phyloP scores from a whole-genome alignment of 352 stramenopile species.

The Phytophthora aleatoria region DNA sequence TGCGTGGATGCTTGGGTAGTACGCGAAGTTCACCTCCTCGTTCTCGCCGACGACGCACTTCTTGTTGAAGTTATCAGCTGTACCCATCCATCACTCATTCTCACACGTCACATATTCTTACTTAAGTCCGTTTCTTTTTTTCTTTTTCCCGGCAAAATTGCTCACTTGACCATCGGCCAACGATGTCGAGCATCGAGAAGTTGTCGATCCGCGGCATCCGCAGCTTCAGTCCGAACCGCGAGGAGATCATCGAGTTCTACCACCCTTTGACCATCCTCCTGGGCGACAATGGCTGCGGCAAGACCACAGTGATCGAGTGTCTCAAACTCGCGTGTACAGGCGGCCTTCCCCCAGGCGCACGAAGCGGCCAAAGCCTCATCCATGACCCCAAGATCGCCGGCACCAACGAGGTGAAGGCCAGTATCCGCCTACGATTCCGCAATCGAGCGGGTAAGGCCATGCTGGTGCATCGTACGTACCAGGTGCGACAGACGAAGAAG shows the following conservation, averaged over 20 bases:
- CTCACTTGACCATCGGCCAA: constrained; percentile 3
- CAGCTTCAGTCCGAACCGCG: constrained; percentile 96
- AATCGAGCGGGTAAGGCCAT: constrained; percentile 87
- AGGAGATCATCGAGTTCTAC: constrained; percentile 97
- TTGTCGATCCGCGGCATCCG: constrained; percentile 98
- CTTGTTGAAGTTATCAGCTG: no score
- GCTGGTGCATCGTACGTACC: constrained; percentile 95
- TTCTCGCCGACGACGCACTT: no score
- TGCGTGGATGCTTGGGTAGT: no score
- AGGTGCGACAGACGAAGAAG: constrained; percentile 94
- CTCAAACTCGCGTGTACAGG: constrained; percentile 98
- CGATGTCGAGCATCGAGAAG: constrained; percentile 98
- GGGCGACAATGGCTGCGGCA: constrained; percentile 96
- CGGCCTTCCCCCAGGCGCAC: constrained; percentile 90
- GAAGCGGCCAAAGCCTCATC: constrained; percentile 94
- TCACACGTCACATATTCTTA: constrained; percentile 1
- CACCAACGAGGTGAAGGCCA: constrained; percentile 93
- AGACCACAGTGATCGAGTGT: constrained; percentile 99
- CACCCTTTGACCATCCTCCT: constrained; percentile 99
- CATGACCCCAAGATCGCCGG: constrained; percentile 95
- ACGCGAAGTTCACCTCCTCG: no score
- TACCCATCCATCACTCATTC: no score
- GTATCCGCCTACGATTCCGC: constrained; percentile 92
- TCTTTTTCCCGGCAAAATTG: neutral
- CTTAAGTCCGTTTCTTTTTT: constrained; percentile 2